phyloP scores from a whole-genome alignment of 305 asterid species.

The Coffea humblotiana region DNA sequence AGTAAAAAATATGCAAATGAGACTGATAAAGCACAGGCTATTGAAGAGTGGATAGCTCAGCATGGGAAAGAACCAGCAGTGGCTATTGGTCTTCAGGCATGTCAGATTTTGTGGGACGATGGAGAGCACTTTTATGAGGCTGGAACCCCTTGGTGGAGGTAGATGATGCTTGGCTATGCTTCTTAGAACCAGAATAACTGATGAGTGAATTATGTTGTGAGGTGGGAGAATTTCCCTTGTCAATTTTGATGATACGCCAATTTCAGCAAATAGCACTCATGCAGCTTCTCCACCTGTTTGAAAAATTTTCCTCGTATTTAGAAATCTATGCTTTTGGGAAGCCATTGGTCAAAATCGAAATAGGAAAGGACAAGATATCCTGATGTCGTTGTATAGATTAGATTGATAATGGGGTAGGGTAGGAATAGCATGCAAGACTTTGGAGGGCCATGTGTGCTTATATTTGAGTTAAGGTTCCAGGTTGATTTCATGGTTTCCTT shows the following conservation, averaged over 20 bases:
- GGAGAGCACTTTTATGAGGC: conserved; percentile 14
- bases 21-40: conserved; percentile 40
- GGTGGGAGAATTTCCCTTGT: conserved; percentile 3
- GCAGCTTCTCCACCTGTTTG: background rate
- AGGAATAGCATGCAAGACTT: background rate
- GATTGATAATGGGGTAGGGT: background rate
- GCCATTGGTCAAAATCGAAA: background rate
- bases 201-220: background rate
- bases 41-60: conserved; percentile 69
- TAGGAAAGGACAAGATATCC: background rate
- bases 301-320: background rate
- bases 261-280: background rate
- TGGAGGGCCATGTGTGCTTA: background rate
- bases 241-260: background rate
- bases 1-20: conserved; percentile 40
- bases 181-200: background rate
- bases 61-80: conserved; percentile 80
- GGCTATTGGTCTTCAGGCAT: conserved; percentile 74
- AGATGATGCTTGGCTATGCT: conserved; percentile 8
- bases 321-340: background rate
- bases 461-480: background rate
- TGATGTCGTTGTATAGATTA: background rate
- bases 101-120: conserved; percentile 81
- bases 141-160: background rate
- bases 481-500: background rate